Conservation (phyloP, 768 basidiomycete species). For the Amylocystis lapponica region DNA sequence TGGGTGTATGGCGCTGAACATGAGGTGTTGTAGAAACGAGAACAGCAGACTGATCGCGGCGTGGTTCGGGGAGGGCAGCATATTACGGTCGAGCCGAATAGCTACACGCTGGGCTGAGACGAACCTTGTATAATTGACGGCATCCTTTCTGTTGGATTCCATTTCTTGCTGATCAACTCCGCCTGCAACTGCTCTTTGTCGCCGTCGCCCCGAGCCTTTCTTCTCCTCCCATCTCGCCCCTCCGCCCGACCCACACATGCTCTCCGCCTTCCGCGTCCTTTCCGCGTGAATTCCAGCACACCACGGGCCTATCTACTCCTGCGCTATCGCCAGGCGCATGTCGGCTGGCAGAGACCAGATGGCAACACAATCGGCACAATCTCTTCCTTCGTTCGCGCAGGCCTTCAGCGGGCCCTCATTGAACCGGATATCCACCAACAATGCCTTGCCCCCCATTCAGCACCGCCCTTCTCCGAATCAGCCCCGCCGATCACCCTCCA, state of each 20-base stretch:
- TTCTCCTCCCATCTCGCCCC: slow-evolving; percentile 1
- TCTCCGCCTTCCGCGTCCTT: slow-evolving; percentile 1
- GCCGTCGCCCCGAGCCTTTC: slow-evolving; percentile 2
- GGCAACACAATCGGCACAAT: slow-evolving; percentile 46
- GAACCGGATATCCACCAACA: slow-evolving; percentile 43
- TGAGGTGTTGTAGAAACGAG: no score
- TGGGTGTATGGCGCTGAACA: no score
- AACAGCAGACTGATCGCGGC: no score
- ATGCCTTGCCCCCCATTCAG: slow-evolving; percentile 64
- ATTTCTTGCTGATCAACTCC: slow-evolving; percentile 7
- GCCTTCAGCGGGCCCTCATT: slow-evolving; percentile 61
- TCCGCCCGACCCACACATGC: slow-evolving; percentile 4
- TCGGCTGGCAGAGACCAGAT: slow-evolving; percentile 37
- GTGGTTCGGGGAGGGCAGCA: no score
- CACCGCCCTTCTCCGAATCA: slow-evolving; percentile 28
- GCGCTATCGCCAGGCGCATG: slow-evolving; percentile 26
- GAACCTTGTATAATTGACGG: slow-evolving; percentile 21
- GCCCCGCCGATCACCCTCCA: slow-evolving; percentile 13
- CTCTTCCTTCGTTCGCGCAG: slow-evolving; percentile 76
- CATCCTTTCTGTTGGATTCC: slow-evolving; percentile 15
- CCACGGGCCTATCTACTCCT: slow-evolving; percentile 1
- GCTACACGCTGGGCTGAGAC: not conserved
- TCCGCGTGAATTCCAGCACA: not conserved
- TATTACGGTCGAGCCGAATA: not conserved
- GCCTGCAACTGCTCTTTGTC: slow-evolving; percentile 2